A percentile compares a stretch with the other conserved stretches of the same genome.
Conservation (phyloP, 345 rosid species). For the Arabidopsis arenosa region DNA sequence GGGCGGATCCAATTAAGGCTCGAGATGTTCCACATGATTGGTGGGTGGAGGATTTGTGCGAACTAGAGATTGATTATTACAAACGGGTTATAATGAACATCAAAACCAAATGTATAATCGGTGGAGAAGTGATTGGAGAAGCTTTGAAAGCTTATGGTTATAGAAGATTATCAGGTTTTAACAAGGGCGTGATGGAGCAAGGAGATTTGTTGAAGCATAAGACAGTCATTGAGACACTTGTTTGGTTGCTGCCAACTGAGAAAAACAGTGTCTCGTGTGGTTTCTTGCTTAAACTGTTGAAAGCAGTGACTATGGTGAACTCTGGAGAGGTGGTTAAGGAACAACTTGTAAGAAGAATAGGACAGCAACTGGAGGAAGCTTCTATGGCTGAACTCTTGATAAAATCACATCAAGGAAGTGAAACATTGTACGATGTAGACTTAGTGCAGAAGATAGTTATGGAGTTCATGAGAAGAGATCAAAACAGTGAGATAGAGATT, state of each 20-base stretch:
- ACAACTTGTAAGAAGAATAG: slow-evolving; percentile 62
- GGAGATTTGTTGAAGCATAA: slow-evolving; percentile 59
- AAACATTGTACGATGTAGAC: slow-evolving; percentile 65
- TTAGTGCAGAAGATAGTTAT: slow-evolving; percentile 59
- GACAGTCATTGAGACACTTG: slow-evolving; percentile 61
- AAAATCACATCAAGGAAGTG: slow-evolving; percentile 56
- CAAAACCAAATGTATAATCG: slow-evolving; percentile 51
- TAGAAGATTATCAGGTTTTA: slow-evolving; percentile 69
- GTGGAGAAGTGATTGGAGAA: slow-evolving; percentile 77
- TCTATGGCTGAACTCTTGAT: slow-evolving; percentile 68
- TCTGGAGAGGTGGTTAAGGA: slow-evolving; percentile 55
- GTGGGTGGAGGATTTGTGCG: slow-evolving; percentile 96
- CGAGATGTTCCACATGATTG: slow-evolving; percentile 76
- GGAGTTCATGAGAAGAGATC: slow-evolving; percentile 66
- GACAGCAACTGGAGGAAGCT: slow-evolving; percentile 85
- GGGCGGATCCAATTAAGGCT: slow-evolving; percentile 47
- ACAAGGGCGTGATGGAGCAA: slow-evolving; percentile 61
- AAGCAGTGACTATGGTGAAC: slow-evolving; percentile 64
- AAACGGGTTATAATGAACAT: slow-evolving; percentile 62
- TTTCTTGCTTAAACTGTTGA: slow-evolving; percentile 79
- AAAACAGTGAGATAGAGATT: slow-evolving; percentile 51
- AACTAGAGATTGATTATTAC: slow-evolving; percentile 71
- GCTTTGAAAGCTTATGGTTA: slow-evolving; percentile 85
- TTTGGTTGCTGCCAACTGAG: slow-evolving; percentile 66
- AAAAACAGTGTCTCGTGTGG: slow-evolving; percentile 75